Base-by-base conservation (phyloP, 768 basidiomycete species). In the Lactifluus hygrophoroides region DNA sequence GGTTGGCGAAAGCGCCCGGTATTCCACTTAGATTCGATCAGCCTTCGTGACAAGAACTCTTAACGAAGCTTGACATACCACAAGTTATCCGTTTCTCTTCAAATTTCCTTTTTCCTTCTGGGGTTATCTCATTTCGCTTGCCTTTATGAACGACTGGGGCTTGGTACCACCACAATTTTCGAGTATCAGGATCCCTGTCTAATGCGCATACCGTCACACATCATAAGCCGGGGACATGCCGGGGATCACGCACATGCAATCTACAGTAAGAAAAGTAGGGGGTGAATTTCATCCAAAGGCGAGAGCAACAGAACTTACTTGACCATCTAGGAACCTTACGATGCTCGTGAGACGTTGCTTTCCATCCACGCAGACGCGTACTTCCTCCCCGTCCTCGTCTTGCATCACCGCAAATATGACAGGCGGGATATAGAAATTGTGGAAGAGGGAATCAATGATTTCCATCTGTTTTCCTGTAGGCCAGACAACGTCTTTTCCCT, bases 401-500 rank as follows among this genome's bases (percentile, higher is more conserved):
- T 45, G 63, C 46, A 69, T 66, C 2, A 77, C 71, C 0, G 75
- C 73, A 47, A 81, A 81, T 43, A 82, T 75, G 43, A 81, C 69
- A 0, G 77, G 80, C 0, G 80, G 79, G 5, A 80, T 71, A 62
- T 79, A 79, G 72, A 71, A 75, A 73, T 88, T 79, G 55, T 76
- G 72, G 45, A 76, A 78, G 17, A 80, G 71, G 0, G 78, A 81
- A 63, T 80, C 77, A 8, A 82, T 70, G 46, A 82, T 71, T 44
- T 72, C 73, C 60, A 75, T 75, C 64, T 90, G 86, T 64, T 90
- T 90, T 45, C 69, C 68, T 53, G 80, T 78, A 0, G 85, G 76
- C 89, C 90, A 91, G 2, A 91, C 89, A 19, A 91, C 75, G 56
- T 86, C 89, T 90, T 44, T 17, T 51, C 16, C 45, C n/a, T 13